Percentiles rank a stretch among this genome's conserved stretches.
Conservation (phyloP, 106 monocot species). For the Xerophyta viscosa region DNA sequence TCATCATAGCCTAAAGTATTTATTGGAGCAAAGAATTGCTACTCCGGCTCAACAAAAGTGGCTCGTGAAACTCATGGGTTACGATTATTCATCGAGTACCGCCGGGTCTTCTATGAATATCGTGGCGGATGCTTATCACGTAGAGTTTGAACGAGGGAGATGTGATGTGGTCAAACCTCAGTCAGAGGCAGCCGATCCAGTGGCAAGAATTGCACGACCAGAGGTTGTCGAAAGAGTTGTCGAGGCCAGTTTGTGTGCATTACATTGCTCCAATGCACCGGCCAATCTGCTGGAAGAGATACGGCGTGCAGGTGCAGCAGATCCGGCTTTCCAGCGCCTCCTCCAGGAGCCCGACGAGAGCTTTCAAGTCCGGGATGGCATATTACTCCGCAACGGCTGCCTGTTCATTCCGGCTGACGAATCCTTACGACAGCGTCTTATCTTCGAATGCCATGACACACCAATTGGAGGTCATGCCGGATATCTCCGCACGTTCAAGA, state of each 20-base stretch:
- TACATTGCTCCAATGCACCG: too few relatives aligned
- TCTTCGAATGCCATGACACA: background rate
- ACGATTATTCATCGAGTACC: background rate
- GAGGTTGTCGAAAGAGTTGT: too few relatives aligned
- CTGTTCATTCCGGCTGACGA: background rate
- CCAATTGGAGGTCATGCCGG: constrained; percentile 2
- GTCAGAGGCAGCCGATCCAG: too few relatives aligned
- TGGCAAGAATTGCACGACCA: too few relatives aligned
- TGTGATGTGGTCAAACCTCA: background rate
- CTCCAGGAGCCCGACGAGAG: background rate
- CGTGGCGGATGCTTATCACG: too few relatives aligned
- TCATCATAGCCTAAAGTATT: constrained; percentile 4
- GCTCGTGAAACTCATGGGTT: constrained; percentile 6
- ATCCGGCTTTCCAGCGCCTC: background rate
- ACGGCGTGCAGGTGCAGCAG: too few relatives aligned
- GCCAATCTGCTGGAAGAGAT: too few relatives aligned
- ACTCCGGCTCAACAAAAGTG: constrained; percentile 8
- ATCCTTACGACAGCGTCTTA: background rate
- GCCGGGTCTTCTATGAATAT: too few relatives aligned
- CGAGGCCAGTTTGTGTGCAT: too few relatives aligned
- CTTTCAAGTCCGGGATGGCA: background rate
- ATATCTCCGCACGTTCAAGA: background rate
- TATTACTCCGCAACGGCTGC: background rate
- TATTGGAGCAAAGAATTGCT: constrained; percentile 1
- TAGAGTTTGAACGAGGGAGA: too few relatives aligned